phyloP scores from a whole-genome alignment of 352 stramenopile species.

The Phytopythium oedochilum region DNA sequence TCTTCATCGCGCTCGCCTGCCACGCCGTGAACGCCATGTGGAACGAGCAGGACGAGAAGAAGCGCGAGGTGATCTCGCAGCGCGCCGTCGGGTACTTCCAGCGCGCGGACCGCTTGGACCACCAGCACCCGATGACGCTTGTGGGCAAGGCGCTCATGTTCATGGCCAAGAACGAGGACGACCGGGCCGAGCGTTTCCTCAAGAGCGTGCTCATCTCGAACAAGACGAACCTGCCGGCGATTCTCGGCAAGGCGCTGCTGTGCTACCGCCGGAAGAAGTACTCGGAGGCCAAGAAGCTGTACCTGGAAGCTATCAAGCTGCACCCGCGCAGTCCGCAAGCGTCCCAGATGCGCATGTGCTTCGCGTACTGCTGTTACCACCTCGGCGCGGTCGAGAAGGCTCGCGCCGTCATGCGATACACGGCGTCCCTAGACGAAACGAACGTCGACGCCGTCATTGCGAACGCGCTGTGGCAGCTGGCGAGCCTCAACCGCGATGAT shows the following conservation, averaged over 20 bases:
- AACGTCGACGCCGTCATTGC: conserved; percentile 95
- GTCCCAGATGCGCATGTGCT: conserved; percentile 92
- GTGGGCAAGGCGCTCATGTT: conserved; percentile 92
- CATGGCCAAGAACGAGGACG: conserved; percentile 90
- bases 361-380: conserved; percentile 95
- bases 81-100: conserved; percentile 84
- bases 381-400: conserved; percentile 89
- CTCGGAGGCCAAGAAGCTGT: conserved; percentile 89
- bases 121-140: conserved; percentile 87
- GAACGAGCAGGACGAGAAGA: conserved; percentile 88
- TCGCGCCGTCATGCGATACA: conserved; percentile 81
- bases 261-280: conserved; percentile 88
- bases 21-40: conserved; percentile 87
- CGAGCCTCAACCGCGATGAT: conserved; percentile 71
- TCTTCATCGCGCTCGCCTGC: conserved; percentile 83
- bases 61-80: conserved; percentile 73
- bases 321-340: conserved; percentile 90
- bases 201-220: conserved; percentile 90
- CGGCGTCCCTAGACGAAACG: conserved; percentile 76
- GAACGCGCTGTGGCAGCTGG: conserved; percentile 90
- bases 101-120: conserved; percentile 82
- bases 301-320: conserved; percentile 92
- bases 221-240: conserved; percentile 84
- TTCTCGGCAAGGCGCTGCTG: conserved; percentile 82
- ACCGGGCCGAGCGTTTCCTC: conserved; percentile 88